Evolutionary conservation across 2,329 filamentous ascomycete species (phyloP).

Genomic region (Microcyclospora tardicrescens): DNA sequence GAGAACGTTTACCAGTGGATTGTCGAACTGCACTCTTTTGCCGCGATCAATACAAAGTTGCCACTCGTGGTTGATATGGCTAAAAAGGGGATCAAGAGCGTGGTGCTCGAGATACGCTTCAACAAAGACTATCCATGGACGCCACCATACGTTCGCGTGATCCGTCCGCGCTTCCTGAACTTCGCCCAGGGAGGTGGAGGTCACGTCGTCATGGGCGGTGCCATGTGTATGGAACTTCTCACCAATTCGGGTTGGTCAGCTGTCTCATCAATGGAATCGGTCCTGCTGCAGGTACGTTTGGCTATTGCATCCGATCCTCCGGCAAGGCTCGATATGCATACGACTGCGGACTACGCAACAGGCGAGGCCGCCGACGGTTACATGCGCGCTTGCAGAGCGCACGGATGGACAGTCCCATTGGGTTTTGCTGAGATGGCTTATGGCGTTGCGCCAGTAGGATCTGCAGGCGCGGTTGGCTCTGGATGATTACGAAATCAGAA

Average conservation of each 20-base stretch:
- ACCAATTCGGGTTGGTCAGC: constrained; percentile 75
- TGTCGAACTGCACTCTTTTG: constrained; percentile 62
- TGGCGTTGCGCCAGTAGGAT: neutral
- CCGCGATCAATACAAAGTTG: constrained; percentile 27
- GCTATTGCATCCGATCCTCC: constrained; percentile 63
- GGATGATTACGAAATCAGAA: too few relatives aligned
- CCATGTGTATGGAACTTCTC: constrained; percentile 63
- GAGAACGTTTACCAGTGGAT: constrained; percentile 84
- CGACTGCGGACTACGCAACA: constrained; percentile 42
- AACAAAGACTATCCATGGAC: constrained; percentile 60
- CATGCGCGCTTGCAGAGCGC: constrained; percentile 49
- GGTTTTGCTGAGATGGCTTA: constrained; percentile 43
- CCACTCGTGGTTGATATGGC: constrained; percentile 68
- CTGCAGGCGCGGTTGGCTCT: too few relatives aligned
- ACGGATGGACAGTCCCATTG: constrained; percentile 61
- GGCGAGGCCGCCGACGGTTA: constrained; percentile 64
- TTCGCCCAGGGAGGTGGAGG: constrained; percentile 66
- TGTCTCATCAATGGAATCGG: constrained; percentile 59
- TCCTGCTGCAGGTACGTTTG: constrained; percentile 68
- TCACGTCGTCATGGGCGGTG: constrained; percentile 72
- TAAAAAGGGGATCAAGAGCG: constrained; percentile 43
- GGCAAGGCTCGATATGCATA: constrained; percentile 46
- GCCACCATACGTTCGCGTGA: constrained; percentile 73
- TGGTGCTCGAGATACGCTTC: constrained; percentile 75
- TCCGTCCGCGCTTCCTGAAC: constrained; percentile 64